Evolutionary conservation across 352 stramenopile genomes (phyloP), one percentile per base, ranked within the genome.

Genomic region (Salisapilia sapeloensis): DNA sequence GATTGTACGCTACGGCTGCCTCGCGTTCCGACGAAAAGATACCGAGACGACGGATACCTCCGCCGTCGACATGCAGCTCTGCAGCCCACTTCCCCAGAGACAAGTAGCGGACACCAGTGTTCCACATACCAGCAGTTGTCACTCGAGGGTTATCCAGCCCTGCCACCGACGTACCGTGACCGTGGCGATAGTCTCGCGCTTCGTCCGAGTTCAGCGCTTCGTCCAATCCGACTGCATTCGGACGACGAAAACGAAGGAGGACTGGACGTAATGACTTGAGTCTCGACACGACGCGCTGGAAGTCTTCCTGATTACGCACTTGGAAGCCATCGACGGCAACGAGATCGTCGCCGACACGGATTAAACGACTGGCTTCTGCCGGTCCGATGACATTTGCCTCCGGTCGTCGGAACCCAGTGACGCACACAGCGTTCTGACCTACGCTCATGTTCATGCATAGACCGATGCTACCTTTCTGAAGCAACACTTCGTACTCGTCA

Each of bases 391-490:
- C 57, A 14, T 53, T 52, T 9, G 55, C 44, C n/a, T 81, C 64
- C 3, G 75, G 75, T 3, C 74, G 70, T 4, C 75, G 66, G 37
- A 91, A 91, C 25, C 75, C 83, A 17, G 74, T 84, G 17, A 91
- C 72, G 0, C 60, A 75, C 25, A 91, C 71, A 6, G 67, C 82
- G 7, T 72, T 71, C 37, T 70, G 47, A 9, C 75, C 65, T 37
- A 91, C 69, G 38, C 72, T 87, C 76, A 91, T 91, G 47, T 91
- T 91, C 76, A 91, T 91, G 43, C 76, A 91, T 19, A 91, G 52
- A 2, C 76, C 76, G 27, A 86, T 81, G 8, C 62, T 80, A 33
- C 76, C 76, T 41, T 91, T 91, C 48, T 87, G 69, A 36, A 91
- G 56, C 43, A 85, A 31, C 21, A 91, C 72, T 44, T 91, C 76